Evolutionary conservation across 306 rosid genomes (phyloP), one percentile per base, ranked within the genome.

Genomic region (Vigna nakashimae): DNA sequence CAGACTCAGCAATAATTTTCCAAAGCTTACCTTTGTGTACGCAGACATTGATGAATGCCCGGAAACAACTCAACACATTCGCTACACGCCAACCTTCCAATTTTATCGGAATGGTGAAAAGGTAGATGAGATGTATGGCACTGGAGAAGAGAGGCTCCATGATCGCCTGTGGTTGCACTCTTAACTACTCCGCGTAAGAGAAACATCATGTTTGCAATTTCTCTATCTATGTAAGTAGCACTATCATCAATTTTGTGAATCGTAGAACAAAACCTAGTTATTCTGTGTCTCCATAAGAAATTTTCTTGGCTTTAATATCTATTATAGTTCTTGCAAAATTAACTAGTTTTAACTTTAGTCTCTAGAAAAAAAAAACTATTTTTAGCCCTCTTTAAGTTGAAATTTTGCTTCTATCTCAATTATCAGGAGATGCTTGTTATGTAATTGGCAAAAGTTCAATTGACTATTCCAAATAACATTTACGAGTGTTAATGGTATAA

Each of bases 1-100:
- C 74, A 78, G 68, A 66, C 84, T 94, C 81, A 92, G 97, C 82
- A 84, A 90, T 73, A 56, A 86, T 26, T 92, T 92, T 79, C 96
- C 93, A 0, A 89, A 86, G 86, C 82, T 92, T 52, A 85, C 89
- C 9, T 94, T 92, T 76, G 26, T 92, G 76, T 92, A 94, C 20
- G 88, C 93, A 12, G 97, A 94, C 59, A 93, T 91, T 60, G 98
- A 93, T 79, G 97, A 91, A 73, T 93, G 95, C 56, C 98, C 98
- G 0, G 95, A 91, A 84, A 91, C 98, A 32, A 93, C 98, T 64
- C 92, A 82, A 66, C 92, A 88, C 71, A 91, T 93, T 68, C 88
- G 95, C 26, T 93, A 93, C 73, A 93, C 97, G 15, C 97, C 98
- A 0, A 91, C 98, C 18, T 93, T 93, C 71, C 97, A 88, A 55